Base-by-base conservation (phyloP, 768 basidiomycete species). In the Pluteus cervinus region DNA sequence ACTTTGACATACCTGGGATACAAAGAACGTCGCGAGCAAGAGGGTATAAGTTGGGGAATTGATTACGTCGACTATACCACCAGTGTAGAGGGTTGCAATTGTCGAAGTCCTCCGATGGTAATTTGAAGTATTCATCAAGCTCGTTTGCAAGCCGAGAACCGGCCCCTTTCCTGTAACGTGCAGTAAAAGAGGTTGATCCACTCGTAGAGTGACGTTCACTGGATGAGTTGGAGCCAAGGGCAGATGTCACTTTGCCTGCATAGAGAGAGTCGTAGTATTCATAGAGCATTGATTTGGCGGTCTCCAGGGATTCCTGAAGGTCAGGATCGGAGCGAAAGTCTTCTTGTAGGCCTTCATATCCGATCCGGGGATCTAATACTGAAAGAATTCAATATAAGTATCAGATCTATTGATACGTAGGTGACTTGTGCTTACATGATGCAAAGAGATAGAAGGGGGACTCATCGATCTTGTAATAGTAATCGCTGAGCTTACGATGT, bases 341-440 rank as follows among this genome's bases (percentile, higher is more conserved):
- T 0, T 20, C 29, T 10, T 37, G 28, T 1, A 61, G 22, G 2
- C 41, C 48, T 3, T 45, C 36, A 29, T 56, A 58, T 3, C 51
- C 47, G n/a, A 63, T 58, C 2, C 57, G 50, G 16, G 58, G 61
- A 35, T 63, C 60, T 5, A 63, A 47, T 7, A 63, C 61, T 63
- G 29, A 10, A 25, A 36, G 29, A 29, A 36, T 16, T n/a, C n/a
- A n/a, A n/a, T n/a, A n/a, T n/a, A n/a, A n/a, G n/a, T n/a, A n/a
- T n/a, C n/a, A n/a, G n/a, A 28, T 35, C n/a, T 25, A 33, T 37
- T 21, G 28, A 33, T 14, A 17, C 37, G 11, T 33, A 17, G n/a
- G n/a, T n/a, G n/a, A n/a, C n/a, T n/a, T n/a, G 18, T 16, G 51
- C 56, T 17, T 42, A 64, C 58, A 39, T 2, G 53, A 33, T 14